Evolutionary conservation across 1,284 basidiomycete genomes (phyloP).

Genomic region (Malassezia slooffiae): DNA sequence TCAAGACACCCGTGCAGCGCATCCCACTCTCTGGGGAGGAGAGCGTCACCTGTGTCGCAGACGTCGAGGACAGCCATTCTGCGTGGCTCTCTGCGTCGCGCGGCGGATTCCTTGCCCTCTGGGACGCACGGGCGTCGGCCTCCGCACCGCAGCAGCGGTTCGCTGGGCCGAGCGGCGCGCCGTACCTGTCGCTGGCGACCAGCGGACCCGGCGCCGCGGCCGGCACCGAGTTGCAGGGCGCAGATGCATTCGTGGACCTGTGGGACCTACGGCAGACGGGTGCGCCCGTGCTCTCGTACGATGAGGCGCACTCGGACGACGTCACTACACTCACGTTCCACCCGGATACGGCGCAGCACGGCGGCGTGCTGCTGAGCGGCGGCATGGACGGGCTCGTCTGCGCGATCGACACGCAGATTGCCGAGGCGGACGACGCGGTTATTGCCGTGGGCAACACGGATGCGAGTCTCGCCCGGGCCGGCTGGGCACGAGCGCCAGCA

Average conservation of each 20-base stretch:
- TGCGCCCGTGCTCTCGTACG: slow-evolving; percentile 28
- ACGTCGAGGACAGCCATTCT: neutral
- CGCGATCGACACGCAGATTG: slow-evolving; percentile 28
- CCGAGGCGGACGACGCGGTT: slow-evolving; percentile 42
- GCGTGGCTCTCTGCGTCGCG: slow-evolving; percentile 16
- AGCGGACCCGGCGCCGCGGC: slow-evolving; percentile 24
- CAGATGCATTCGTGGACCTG: slow-evolving; percentile 35
- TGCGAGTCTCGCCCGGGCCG: slow-evolving; percentile 31
- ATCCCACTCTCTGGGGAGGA: slow-evolving; percentile 16
- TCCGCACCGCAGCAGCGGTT: slow-evolving; percentile 16
- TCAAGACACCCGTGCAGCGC: slow-evolving; percentile 15
- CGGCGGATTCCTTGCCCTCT: slow-evolving; percentile 20
- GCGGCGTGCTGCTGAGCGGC: slow-evolving; percentile 30
- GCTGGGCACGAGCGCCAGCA: slow-evolving; percentile 20
- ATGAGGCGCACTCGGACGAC: slow-evolving; percentile 43
- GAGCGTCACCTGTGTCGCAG: slow-evolving; percentile 19
- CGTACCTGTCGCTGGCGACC: slow-evolving; percentile 22
- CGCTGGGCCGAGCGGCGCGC: slow-evolving; percentile 17
- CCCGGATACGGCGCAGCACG: slow-evolving; percentile 17
- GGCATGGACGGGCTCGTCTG: slow-evolving; percentile 39
- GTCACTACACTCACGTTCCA: slow-evolving; percentile 35
- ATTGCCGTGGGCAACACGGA: slow-evolving; percentile 38
- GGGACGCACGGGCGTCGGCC: slow-evolving; percentile 20
- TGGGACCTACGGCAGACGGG: slow-evolving; percentile 27
- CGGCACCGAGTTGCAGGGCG: slow-evolving; percentile 35